phyloP scores from a whole-genome alignment of 2,329 filamentous ascomycete species.

The Tolypocladium pustulatum region DNA sequence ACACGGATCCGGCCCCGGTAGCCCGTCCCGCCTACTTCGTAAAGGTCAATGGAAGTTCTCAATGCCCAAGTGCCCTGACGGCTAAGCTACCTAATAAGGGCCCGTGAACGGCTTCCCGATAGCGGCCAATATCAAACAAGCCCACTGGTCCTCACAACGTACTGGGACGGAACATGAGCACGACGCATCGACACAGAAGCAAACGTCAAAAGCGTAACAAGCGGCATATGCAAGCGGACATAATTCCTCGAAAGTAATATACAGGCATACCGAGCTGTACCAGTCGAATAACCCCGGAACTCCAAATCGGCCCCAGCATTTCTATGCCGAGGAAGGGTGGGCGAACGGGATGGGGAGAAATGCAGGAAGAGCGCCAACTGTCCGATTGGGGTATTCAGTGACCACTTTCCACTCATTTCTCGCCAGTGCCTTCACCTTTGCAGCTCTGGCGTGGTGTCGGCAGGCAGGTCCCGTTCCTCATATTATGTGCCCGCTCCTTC shows the following conservation, averaged over 20 bases:
- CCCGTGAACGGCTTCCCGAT: neutral
- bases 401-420: neutral
- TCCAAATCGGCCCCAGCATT: neutral
- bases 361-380: neutral
- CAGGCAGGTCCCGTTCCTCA: neutral
- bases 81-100: too few species aligned
- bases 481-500: neutral
- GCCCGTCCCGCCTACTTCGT: too few species aligned
- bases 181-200: neutral
- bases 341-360: neutral
- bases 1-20: neutral
- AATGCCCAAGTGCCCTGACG: too few species aligned
- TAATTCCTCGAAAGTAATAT: neutral
- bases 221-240: constrained; percentile 33
- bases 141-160: neutral
- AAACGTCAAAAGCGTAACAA: constrained; percentile 7
- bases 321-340: neutral
- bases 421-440: neutral
- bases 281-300: constrained; percentile 3
- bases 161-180: too few species aligned
- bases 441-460: neutral
- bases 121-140: neutral
- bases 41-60: too few species aligned
- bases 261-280: constrained; percentile 2
- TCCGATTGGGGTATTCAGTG: neutral